phyloP scores from a whole-genome alignment of 2,329 filamentous ascomycete species.

The Sporothrix humicola region DNA sequence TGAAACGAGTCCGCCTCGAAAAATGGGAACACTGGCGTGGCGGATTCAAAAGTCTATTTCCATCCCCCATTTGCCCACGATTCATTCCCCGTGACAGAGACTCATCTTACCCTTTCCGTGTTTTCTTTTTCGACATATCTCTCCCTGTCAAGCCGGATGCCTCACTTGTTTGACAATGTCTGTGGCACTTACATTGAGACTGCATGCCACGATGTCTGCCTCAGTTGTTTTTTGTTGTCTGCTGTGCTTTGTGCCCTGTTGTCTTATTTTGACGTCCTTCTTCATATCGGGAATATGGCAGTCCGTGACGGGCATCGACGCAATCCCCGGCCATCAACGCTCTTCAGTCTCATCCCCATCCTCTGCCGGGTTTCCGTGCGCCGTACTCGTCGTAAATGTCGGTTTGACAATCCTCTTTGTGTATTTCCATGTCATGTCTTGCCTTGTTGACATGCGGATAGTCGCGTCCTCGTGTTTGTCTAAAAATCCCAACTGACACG shows the following conservation, averaged over 20 bases:
- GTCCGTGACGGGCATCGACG: neutral
- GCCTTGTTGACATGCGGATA: neutral
- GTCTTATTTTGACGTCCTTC: neutral
- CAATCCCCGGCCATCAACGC: neutral
- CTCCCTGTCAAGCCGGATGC: neutral
- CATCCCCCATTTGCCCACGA: too few species aligned
- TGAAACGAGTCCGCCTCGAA: slow-evolving; percentile 23
- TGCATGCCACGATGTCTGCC: neutral
- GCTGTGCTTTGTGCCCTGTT: too few species aligned
- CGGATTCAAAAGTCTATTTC: neutral
- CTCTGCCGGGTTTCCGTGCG: neutral
- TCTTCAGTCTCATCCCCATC: neutral
- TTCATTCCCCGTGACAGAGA: neutral
- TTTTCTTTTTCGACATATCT: neutral
- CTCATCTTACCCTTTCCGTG: neutral
- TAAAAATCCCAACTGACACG: neutral
- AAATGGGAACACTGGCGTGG: slow-evolving; percentile 14
- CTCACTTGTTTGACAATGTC: neutral
- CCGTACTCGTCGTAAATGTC: neutral
- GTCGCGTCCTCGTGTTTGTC: slow-evolving; percentile 4
- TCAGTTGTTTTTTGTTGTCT: too few species aligned
- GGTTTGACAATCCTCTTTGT: neutral
- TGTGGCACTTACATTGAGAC: too few species aligned
- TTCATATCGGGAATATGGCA: slow-evolving; percentile 4
- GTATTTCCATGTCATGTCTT: too few species aligned